These are phyloP conservation scores for Echinosophora koreensis DNA, from an alignment of 306 rosid genomes.

Conservation along the genomic window DNA sequence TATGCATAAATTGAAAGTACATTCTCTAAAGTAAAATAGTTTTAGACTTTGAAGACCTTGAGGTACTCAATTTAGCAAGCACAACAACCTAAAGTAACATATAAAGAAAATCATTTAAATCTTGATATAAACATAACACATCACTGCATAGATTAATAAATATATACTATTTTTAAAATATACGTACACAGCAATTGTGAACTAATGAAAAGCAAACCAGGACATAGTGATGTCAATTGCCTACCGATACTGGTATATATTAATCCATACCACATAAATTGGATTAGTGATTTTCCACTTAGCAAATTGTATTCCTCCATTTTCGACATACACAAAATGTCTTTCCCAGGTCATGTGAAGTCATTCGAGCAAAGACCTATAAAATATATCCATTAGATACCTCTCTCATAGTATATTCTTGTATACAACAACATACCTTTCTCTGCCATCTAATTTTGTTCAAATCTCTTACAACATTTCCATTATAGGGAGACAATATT, in stretches of 20 bases:
- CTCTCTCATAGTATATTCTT: slow-evolving; percentile 17
- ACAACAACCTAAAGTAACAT: too few relatives aligned
- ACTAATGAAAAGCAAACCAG: too few relatives aligned
- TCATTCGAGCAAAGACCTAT: slow-evolving; percentile 84
- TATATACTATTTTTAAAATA: too few relatives aligned
- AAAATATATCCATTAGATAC: slow-evolving; percentile 20
- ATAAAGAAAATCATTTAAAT: too few relatives aligned
- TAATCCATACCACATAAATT: slow-evolving; percentile 79
- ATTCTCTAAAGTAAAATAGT: not conserved
- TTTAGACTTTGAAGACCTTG: too few relatives aligned
- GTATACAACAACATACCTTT: slow-evolving; percentile 21
- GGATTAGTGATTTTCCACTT: slow-evolving; percentile 94
- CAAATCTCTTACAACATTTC: too few relatives aligned
- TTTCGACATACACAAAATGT: slow-evolving; percentile 94
- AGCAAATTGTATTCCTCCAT: slow-evolving; percentile 90
- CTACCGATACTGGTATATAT: slow-evolving; percentile 9
- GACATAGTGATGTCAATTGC: slow-evolving; percentile 18
- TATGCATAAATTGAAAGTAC: not conserved
- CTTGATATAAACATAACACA: too few relatives aligned
- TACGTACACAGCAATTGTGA: too few relatives aligned
- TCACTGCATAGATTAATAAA: too few relatives aligned
- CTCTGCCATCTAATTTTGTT: slow-evolving; percentile 41
- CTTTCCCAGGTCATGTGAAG: slow-evolving; percentile 86
- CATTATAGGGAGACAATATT: slow-evolving; percentile 4
- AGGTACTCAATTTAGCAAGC: too few relatives aligned